Evolutionary conservation across 2,329 filamentous ascomycete genomes (phyloP), one percentile per base, ranked within the genome.

Genomic region (Coniochaeta prunicola): DNA sequence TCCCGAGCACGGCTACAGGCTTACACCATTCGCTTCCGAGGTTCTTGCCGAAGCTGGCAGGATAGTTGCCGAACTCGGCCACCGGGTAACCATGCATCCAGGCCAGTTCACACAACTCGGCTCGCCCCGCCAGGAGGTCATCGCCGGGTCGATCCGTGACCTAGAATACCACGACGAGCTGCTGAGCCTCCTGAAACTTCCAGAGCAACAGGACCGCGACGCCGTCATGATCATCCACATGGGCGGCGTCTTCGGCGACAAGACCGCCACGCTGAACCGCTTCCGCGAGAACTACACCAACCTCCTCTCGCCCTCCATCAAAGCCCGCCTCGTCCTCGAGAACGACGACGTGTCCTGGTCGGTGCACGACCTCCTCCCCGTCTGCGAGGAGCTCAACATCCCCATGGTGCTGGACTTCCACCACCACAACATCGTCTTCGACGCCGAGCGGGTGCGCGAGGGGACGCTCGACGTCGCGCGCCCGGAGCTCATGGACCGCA

Each of bases 221-320:
- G 93, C 93, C 1, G 87, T 97, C 58, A 96, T 97, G 90, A 92
- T 97, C 59, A 68, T 97, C 9, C 93, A 97, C 69, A 90, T 97
- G 83, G 93, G 93, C 17, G 93, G 93, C 9, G 84, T 89, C 0
- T 97, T 93, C 68, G 92, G 92, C 6, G 91, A 96, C 70, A 97
- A 96, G 71, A 77, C 73, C 10, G 90, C 88, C 0, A 92, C 92
- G 0, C 74, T 96, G 5, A 81, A 88, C 59, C 83, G 92, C 1
- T 96, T 96, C 71, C 81, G 88, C 26, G 74, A 86, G 56, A 92
- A 92, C 62, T 96, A 96, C 63, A 76, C 76, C 1, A 78, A 70
- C 1, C 71, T 96, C 0, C 58, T 90, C 1, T 82, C 89, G 0
- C 79, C 84, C 3, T 81, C 84, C 3, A 78, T 97, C 62, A 96